phyloP scores from a whole-genome alignment of 1,284 basidiomycete species.

The Fomes fomentarius region DNA sequence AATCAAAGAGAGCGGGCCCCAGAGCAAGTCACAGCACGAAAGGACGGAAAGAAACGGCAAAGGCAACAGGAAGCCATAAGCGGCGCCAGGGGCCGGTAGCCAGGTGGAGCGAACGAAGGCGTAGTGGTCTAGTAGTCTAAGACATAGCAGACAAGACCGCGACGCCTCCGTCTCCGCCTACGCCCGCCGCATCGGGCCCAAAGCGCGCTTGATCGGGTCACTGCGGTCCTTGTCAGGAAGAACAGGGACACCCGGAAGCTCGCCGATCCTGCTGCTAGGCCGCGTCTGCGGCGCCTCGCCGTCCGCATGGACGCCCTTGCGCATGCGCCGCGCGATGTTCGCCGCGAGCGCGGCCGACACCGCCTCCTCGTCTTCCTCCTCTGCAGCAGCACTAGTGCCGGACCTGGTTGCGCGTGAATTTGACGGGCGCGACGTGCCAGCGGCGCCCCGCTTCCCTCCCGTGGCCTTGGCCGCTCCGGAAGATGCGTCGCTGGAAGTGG shows the following conservation, averaged over 20 bases:
- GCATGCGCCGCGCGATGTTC: conserved; percentile 24
- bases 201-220: conserved; percentile 29
- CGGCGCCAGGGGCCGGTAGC: no score
- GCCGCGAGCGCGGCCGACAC: conserved; percentile 25
- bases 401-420: no score
- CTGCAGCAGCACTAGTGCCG: not conserved
- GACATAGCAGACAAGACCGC: not conserved
- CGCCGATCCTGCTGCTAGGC: conserved; percentile 21
- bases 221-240: conserved; percentile 30
- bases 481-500: conserved; percentile 27
- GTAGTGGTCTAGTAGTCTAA: no score
- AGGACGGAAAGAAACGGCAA: not conserved
- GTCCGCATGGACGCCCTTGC: conserved; percentile 17
- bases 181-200: conserved; percentile 24
- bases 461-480: not conserved
- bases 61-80: not conserved
- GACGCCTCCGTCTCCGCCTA: not conserved
- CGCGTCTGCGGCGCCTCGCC: conserved; percentile 20
- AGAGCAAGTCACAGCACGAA: not conserved
- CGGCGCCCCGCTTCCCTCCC: not conserved
- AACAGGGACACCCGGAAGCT: conserved; percentile 17
- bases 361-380: conserved; percentile 14
- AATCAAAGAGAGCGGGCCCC: not conserved
- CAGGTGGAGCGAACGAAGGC: no score
- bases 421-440: conserved; percentile 8